Base-by-base conservation (phyloP, 129 eudicot species). In the Kitagawia praeruptora region DNA sequence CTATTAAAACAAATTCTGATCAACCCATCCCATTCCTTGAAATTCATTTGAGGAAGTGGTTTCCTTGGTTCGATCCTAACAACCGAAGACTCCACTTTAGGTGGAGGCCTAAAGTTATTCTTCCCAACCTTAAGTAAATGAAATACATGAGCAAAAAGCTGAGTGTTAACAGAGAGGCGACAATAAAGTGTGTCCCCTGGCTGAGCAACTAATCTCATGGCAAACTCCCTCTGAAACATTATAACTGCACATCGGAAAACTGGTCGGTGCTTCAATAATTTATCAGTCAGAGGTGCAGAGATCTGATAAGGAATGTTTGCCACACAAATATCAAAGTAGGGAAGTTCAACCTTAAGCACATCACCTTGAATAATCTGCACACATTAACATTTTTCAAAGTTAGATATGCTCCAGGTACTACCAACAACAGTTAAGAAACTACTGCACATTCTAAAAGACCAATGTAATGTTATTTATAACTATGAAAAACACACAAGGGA, bases 281-380 rank as follows among this genome's bases (percentile, higher is more conserved):
- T 95, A 82, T 90, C 88, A 13, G 93, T 89, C n/a, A 95, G 88
- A 6, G 98, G 98, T 14, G 98, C 92, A 15, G 98, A 95, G 31
- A 95, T 95, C 75, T 95, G 97, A 82, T 95, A 92, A 0, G 98
- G 98, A 58, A 95, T 95, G 80, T 95, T 95, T 13, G 98, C 98
- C 75, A 95, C 97, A 51, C 98, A 95, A 1, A 95, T 95, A 80
- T 95, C 97, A 37, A 95, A 95, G 83, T 88, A 92, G 21, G 98
- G 98, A 47, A 95, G 97, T 61, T 92, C 97, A 34, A 93, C 87
- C 84, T 95, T 92, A 77, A 95, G 87, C 25, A 95, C 96, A 73
- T 95, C 98, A 45, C 96, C 97, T 86, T 92, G 96, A 70, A 91
- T 94, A 83, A 91, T 90, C 98, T 93, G 84, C 72, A 71, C 12